A percentile compares a stretch with the other conserved stretches of the same genome.
phyloP scores from a whole-genome alignment of 116 monocot species.

The Papilionanthe hybrid region DNA sequence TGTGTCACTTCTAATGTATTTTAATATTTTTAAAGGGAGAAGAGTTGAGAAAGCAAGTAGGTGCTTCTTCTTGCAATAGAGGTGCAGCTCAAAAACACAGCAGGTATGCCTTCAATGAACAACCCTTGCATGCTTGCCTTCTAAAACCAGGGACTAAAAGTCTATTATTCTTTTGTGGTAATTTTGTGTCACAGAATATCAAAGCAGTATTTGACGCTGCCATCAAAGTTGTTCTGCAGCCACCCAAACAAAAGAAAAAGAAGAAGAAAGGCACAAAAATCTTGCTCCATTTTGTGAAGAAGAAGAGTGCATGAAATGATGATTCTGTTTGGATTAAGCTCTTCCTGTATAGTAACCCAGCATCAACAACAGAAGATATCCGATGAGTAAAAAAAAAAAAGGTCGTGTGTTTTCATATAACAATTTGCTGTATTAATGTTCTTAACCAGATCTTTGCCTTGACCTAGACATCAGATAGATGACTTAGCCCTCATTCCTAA shows the following conservation, averaged over 20 bases:
- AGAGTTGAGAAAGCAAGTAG: conserved; percentile 65
- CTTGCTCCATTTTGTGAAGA: conserved; percentile 27
- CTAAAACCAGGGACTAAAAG: neutral
- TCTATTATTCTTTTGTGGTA: neutral
- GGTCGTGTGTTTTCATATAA: neutral
- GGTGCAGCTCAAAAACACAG: conserved; percentile 83
- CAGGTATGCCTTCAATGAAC: conserved; percentile 25
- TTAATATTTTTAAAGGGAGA: conserved; percentile 43
- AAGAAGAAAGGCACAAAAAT: conserved; percentile 46
- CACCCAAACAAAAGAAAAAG: conserved; percentile 43
- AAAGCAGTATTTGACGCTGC: conserved; percentile 56
- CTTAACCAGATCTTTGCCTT: neutral
- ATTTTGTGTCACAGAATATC: conserved; percentile 31
- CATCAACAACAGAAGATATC: conserved; percentile 5
- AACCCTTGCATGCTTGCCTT: neutral
- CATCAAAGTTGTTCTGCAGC: conserved; percentile 49
- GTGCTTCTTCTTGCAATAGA: conserved; percentile 65
- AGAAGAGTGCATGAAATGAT: too few relatives aligned
- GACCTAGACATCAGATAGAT: neutral
- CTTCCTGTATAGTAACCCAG: conserved; percentile 27
- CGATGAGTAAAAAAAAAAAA: neutral
- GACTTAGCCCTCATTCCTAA: neutral
- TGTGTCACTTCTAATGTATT: neutral
- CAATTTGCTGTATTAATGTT: neutral
- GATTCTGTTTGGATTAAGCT: neutral